Percentiles rank a stretch among this genome's conserved stretches.
Evolutionary conservation across 2,329 filamentous ascomycete genomes (phyloP).

Genomic region (Talaromyces sp.): DNA sequence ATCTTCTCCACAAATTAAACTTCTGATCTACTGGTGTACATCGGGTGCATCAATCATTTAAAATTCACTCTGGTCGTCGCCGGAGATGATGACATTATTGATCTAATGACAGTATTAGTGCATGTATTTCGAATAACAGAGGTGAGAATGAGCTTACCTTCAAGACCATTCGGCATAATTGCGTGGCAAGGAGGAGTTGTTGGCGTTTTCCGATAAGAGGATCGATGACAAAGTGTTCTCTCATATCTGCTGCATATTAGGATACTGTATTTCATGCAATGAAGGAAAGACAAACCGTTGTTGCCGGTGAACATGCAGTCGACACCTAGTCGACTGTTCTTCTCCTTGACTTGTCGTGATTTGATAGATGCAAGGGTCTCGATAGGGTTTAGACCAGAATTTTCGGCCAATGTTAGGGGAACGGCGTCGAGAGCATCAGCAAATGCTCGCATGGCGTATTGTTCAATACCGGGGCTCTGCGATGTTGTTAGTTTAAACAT

Average conservation of each 20-base stretch:
- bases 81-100: conserved; percentile 93
- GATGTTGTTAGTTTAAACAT: no score
- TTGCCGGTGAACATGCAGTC: conserved; percentile 96
- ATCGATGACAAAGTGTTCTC: conserved; percentile 95
- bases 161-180: conserved; percentile 96
- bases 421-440: conserved; percentile 89
- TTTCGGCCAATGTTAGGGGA: conserved; percentile 95
- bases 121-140: not conserved
- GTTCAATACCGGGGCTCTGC: conserved; percentile 94
- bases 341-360: conserved; percentile 90
- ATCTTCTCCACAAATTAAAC: conserved; percentile 9
- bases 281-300: conserved; percentile 61
- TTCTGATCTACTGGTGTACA: conserved; percentile 13
- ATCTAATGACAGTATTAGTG: conserved; percentile 43
- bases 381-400: conserved; percentile 93
- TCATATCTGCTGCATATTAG: conserved; percentile 69
- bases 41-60: conserved; percentile 46
- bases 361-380: conserved; percentile 93
- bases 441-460: conserved; percentile 98
- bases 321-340: conserved; percentile 76
- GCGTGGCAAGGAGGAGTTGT: conserved; percentile 92
- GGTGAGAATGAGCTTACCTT: conserved; percentile 58
- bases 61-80: conserved; percentile 82
- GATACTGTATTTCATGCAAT: not conserved
- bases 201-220: conserved; percentile 97